These are phyloP conservation scores for Cryptosporidium parvum DNA, from an alignment of 169 alveolate species.

Conservation along the genomic window DNA sequence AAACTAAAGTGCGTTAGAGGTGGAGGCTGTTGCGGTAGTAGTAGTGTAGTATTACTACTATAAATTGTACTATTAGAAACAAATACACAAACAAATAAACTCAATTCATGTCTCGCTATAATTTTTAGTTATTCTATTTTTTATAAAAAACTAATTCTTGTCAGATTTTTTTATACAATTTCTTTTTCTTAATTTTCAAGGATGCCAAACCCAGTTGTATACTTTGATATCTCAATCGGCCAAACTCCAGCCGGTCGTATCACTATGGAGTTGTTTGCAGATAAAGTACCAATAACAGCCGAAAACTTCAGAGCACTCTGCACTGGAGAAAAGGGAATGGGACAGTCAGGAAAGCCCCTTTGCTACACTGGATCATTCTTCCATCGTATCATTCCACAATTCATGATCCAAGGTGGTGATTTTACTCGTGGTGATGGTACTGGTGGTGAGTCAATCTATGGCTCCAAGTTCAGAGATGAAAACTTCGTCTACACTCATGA, in stretches of 20 bases:
- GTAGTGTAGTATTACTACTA: too few species aligned
- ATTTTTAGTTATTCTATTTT: conserved; percentile 1
- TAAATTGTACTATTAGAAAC: neutral
- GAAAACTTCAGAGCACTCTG: conserved; percentile 91
- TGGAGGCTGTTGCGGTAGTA: neutral
- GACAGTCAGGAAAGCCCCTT: conserved; percentile 89
- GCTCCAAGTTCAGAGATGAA: conserved; percentile 88
- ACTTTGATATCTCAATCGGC: conserved; percentile 83
- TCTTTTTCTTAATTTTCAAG: neutral
- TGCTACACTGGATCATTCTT: conserved; percentile 89
- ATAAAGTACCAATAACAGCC: conserved; percentile 88
- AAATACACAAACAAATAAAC: neutral
- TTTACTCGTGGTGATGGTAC: conserved; percentile 88
- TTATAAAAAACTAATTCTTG: neutral
- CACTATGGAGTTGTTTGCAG: conserved; percentile 92
- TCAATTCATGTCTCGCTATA: conserved; percentile 4
- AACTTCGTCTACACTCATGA: conserved; percentile 87
- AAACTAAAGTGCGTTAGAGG: neutral
- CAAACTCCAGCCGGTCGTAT: conserved; percentile 90
- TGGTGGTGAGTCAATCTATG: conserved; percentile 92
- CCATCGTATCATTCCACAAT: conserved; percentile 88
- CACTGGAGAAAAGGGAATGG: conserved; percentile 89
- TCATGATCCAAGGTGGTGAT: conserved; percentile 93
- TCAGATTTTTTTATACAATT: neutral
- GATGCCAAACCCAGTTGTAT: conserved; percentile 78